Base-by-base conservation (phyloP, 2,329 filamentous ascomycete genomes). In the Diaporthe vaccinii region DNA sequence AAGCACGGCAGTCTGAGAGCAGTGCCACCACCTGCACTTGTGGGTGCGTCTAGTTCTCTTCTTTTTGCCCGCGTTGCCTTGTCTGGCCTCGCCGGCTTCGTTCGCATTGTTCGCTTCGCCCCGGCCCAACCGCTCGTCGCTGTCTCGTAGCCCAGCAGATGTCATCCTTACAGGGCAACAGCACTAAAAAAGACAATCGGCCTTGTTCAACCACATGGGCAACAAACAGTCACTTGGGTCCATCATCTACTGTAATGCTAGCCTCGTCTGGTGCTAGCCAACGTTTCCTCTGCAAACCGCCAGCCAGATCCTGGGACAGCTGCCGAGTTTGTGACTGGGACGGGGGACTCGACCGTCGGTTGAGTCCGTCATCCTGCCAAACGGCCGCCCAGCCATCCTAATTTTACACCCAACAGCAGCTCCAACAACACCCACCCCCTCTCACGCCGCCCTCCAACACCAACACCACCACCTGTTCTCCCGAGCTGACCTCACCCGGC, bases 331-430 rank as follows among this genome's bases (percentile, higher is more conserved):
- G 44, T 28, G 41, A 49, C 59, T 28, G 59, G n/a, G 61, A 49
- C 25, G 14, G 59, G 61, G 46, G 65, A 55, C 65, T 53, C 49
- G 65, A 68, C 65, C 44, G 34, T 53, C 65, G 46, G 46, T 71
- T 62, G 70, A 62, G 59, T 65, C 70, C 58, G 58, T 72, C 70
- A 62, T 62, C 39, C 44, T 55, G 71, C 58, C 71, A 55, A 62
- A 55, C 51, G 46, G 31, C 44, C 57, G n/a, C 72, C 74, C 74
- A 75, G 74, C 71, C 74, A 75, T 75, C 74, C 71, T 74, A 75
- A 74, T 75, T 75, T 74, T 67, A 74, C 73, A 61, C 55, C 62
- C 46, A 61, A 58, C 44, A 28, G 46, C 71, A 22, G 53, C 58
- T 68, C 59, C 59, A 53, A 57, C 39, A 68, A 68, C 58, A 51